These are phyloP conservation scores for Plasmodium sp. DNA, from an alignment of 169 alveolate genomes.

Conservation along the genomic window DNA sequence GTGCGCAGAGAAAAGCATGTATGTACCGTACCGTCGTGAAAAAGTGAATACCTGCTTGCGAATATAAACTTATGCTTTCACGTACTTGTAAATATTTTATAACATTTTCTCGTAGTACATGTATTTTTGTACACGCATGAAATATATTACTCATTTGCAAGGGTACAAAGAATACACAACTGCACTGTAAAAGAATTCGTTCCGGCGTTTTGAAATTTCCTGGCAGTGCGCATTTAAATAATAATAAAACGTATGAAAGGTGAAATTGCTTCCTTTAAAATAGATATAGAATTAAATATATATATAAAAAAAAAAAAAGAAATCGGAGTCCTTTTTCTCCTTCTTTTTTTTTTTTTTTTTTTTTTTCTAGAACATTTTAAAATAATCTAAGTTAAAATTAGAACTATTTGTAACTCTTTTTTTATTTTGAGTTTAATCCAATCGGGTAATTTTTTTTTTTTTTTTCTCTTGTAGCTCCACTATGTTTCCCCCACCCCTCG, in stretches of 20 bases:
- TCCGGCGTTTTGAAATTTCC: background rate
- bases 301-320: background rate
- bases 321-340: background rate
- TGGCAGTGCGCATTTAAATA: background rate
- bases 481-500: background rate
- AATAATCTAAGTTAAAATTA: background rate
- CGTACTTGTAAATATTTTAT: background rate
- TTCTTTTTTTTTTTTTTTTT: background rate
- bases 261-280: background rate
- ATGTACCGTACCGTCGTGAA: background rate
- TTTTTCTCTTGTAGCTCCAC: background rate
- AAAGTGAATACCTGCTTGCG: background rate
- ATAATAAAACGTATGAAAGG: background rate
- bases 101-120: background rate
- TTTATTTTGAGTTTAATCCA: background rate
- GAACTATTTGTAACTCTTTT: background rate
- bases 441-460: background rate
- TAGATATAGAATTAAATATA: conserved; percentile 21
- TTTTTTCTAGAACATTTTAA: background rate
- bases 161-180: background rate
- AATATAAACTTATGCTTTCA: background rate
- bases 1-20: background rate
- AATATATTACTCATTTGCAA: background rate
- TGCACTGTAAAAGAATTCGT: background rate
- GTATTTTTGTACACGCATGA: background rate